Conservation (phyloP, 1,284 basidiomycete genomes). For the Sanguinoderma infundibulare region DNA sequence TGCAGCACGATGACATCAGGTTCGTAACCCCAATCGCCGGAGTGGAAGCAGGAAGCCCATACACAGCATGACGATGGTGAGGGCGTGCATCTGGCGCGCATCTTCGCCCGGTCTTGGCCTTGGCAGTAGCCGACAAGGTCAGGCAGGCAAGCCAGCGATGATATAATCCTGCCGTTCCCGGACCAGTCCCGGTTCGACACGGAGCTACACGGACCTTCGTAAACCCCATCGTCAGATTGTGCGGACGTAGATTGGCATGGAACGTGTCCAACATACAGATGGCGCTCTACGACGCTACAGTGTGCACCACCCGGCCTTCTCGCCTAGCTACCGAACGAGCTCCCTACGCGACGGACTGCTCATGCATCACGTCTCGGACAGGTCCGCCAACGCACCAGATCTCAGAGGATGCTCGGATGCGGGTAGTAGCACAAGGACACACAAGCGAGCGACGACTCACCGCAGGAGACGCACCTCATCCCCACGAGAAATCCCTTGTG, state of each 20-base stretch:
- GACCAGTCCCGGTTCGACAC: constrained; percentile 73
- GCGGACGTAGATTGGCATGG: neutral
- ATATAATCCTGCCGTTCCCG: constrained; percentile 71
- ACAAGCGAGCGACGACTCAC: no score
- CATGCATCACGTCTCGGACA: no score
- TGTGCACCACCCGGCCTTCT: constrained; percentile 61
- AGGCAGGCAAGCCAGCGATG: constrained; percentile 57
- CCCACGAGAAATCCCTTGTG: no score
- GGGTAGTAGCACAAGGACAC: no score
- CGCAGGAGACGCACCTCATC: no score
- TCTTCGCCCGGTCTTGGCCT: no score
- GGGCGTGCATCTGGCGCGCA: no score
- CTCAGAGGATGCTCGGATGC: no score
- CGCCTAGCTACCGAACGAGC: constrained; percentile 64
- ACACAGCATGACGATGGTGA: constrained; percentile 65
- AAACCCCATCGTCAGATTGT: neutral
- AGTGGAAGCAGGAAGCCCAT: constrained; percentile 73
- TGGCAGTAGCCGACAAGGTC: no score
- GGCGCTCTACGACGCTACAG: constrained; percentile 69
- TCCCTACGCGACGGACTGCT: no score
- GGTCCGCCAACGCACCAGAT: no score
- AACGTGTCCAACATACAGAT: constrained; percentile 47
- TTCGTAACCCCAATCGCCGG: constrained; percentile 61
- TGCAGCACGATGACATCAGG: constrained; percentile 63
- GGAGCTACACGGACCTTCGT: constrained; percentile 50